Base-by-base conservation (phyloP, 1,139 yeast genomes). In the Yamadazyma kanchanaburiensis region DNA sequence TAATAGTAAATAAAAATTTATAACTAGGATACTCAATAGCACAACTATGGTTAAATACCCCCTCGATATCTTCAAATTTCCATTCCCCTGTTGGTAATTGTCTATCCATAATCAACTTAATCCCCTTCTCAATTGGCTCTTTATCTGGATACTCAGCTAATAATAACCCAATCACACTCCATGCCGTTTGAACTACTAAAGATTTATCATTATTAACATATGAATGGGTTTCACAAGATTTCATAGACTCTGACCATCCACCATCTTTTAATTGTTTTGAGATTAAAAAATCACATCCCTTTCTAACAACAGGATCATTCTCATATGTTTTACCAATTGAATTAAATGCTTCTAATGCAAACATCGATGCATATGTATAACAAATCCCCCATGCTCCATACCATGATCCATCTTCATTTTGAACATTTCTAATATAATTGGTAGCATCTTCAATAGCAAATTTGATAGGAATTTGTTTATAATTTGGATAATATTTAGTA, bases 301-400 rank as follows among this genome's bases (percentile, higher is more conserved):
- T 72, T 27, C 66, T 64, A 6, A 85, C 95, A 3, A 65, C 56
- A 5, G 64, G 73, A 21, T 82, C 77, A 46, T 81, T 86, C 2
- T 48, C 51, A 51, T 87, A 91, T 2, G 55, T 63, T 37, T 71
- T 70, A 1, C 82, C 86, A 15, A 82, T 81, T 3, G 94, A 74
- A 23, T 76, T 64, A 31, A 91, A 66, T 0, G 98, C 97, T 48
- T 94, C 99, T 19, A 91, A 60, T 0, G 99, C 98, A 73, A 94
- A 94, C 98, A 94, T 94, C 2, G 91, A 84, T 0, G 98, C 97
- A 58, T 94, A 94, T 0, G 96, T 86, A 52, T 74, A 88, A 51
- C 99, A 94, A 8, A 94, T 82, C 25, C 98, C 99, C 99, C 99
- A 94, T 25, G 89, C 80, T 1, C 99, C 99, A 53, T 89, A 94